Conservation (phyloP, 208 protist species). For the Porcisia hertigi region DNA sequence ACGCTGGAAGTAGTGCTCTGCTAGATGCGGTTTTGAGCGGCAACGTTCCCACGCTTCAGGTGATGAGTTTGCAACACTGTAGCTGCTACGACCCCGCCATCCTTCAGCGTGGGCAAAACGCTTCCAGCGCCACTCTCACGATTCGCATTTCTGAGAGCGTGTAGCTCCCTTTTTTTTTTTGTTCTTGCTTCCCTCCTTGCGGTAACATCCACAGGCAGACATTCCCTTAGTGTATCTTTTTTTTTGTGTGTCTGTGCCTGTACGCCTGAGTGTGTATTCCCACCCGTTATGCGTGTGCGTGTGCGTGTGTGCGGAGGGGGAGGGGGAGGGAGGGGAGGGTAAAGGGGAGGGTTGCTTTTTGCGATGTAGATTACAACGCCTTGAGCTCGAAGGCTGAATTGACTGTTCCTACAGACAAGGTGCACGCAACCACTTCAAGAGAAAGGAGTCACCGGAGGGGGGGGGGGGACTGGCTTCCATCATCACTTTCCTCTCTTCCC, state of each 20-base stretch:
- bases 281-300: background rate
- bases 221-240: background rate
- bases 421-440: background rate
- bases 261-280: background rate
- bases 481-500: background rate
- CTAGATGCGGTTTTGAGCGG: slow-evolving; percentile 50
- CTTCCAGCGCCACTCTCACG: slow-evolving; percentile 27
- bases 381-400: background rate
- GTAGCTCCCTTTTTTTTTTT: background rate
- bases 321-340: no score
- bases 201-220: background rate
- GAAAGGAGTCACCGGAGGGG: background rate
- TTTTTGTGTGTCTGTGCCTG: background rate
- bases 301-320: no score
- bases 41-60: slow-evolving; percentile 47
- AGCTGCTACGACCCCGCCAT: slow-evolving; percentile 43
- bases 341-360: background rate
- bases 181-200: background rate
- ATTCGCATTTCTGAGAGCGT: slow-evolving; percentile 67
- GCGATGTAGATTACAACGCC: background rate
- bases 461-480: background rate
- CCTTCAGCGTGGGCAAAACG: slow-evolving; percentile 34
- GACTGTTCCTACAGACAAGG: background rate
- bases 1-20: slow-evolving; percentile 69
- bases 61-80: slow-evolving; percentile 77